Conservation (phyloP, 2,329 filamentous ascomycete genomes). For the Calycina herbarum region DNA sequence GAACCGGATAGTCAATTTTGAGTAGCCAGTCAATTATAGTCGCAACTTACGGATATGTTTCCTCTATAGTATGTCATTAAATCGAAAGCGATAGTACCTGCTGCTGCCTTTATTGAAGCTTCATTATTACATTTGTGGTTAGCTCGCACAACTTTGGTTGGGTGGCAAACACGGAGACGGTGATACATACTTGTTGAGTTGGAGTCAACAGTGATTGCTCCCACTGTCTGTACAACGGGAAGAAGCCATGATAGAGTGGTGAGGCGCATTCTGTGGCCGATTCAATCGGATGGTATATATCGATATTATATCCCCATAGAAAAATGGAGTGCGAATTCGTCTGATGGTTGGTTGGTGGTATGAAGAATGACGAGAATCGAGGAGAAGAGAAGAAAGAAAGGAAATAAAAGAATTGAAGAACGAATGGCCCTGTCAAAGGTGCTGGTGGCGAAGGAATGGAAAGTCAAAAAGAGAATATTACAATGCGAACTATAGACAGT, state of each 20-base stretch:
- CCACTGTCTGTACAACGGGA: constrained; percentile 19
- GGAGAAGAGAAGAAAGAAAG: constrained; percentile 4
- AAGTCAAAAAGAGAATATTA: constrained; percentile 14
- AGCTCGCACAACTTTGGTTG: background rate
- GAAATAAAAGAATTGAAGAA: constrained; percentile 18
- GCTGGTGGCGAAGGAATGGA: constrained; percentile 23
- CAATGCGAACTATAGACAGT: constrained; percentile 16
- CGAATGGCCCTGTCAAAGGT: constrained; percentile 34
- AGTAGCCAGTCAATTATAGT: background rate
- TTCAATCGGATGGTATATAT: constrained; percentile 6
- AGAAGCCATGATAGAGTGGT: constrained; percentile 28
- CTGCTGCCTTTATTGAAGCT: constrained; percentile 39
- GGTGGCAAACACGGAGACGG: background rate
- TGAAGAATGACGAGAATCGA: background rate
- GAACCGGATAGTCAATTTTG: background rate
- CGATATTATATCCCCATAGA: constrained; percentile 11
- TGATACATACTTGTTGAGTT: constrained; percentile 29
- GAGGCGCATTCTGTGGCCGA: constrained; percentile 28
- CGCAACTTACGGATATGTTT: constrained; percentile 44
- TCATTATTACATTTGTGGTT: background rate
- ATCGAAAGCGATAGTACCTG: constrained; percentile 44
- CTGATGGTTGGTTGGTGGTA: background rate
- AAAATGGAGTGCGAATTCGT: constrained; percentile 7
- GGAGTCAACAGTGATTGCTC: constrained; percentile 30
- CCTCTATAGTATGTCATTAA: constrained; percentile 54